Conservation (phyloP, 192 early-diverging fungal species). For the Dimargaris cristalligena region DNA sequence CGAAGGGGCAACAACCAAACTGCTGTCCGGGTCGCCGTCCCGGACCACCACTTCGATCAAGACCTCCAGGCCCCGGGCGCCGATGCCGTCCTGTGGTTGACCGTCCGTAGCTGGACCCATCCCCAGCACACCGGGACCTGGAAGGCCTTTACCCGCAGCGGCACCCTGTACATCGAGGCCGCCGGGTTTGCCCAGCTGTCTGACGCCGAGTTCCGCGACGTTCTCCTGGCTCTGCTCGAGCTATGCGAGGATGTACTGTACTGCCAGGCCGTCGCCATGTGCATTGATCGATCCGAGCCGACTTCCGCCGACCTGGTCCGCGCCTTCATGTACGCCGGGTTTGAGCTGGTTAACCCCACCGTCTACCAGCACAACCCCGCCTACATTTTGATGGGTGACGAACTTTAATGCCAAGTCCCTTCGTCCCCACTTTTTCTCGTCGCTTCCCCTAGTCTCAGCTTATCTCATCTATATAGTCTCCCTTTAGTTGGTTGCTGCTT, state of each 20-base stretch:
- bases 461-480: neutral
- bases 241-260: slow-evolving; percentile 26
- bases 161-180: slow-evolving; percentile 19
- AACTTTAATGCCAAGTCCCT: slow-evolving; percentile 14
- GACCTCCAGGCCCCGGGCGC: no score
- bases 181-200: slow-evolving; percentile 16
- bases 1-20: no score
- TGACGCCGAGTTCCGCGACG: slow-evolving; percentile 20
- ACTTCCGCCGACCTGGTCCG: slow-evolving; percentile 27
- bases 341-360: slow-evolving; percentile 36
- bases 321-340: slow-evolving; percentile 48
- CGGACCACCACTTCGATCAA: no score
- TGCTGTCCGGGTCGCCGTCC: no score
- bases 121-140: slow-evolving; percentile 7
- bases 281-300: slow-evolving; percentile 15
- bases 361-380: slow-evolving; percentile 34
- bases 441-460: neutral
- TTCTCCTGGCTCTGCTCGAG: slow-evolving; percentile 29
- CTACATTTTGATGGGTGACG: slow-evolving; percentile 38
- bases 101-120: neutral
- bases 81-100: no score
- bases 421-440: neutral
- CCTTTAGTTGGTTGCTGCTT: no score
- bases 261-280: slow-evolving; percentile 21
- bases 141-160: slow-evolving; percentile 24